phyloP scores from a whole-genome alignment of 2,329 filamentous ascomycete genomes.

The Teratosphaeria gauchensis region DNA sequence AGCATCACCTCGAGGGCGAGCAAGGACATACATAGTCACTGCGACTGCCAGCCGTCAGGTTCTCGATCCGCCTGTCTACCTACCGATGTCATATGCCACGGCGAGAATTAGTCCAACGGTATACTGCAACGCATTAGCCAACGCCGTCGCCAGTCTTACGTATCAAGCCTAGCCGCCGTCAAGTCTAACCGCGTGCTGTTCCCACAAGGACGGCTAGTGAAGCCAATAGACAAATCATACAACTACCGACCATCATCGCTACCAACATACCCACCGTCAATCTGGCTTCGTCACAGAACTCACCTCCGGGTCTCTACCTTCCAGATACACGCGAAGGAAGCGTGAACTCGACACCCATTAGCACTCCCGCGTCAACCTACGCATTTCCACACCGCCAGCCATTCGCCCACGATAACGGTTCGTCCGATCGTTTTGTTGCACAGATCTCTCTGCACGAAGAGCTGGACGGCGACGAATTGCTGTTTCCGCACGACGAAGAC shows the following conservation, averaged over 20 bases:
- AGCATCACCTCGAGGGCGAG: background rate
- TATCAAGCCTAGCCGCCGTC: background rate
- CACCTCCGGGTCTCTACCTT: conserved; percentile 13
- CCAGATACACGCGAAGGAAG: conserved; percentile 14
- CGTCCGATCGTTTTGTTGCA: conserved; percentile 5
- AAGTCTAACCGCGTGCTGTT: background rate
- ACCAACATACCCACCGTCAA: conserved; percentile 1
- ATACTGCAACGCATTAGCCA: background rate
- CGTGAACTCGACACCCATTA: conserved; percentile 19
- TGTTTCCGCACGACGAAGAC: conserved; percentile 21
- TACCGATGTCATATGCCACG: background rate
- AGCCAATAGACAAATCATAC: background rate
- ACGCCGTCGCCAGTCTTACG: background rate
- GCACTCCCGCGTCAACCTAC: conserved; percentile 13
- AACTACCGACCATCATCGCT: background rate
- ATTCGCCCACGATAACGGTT: conserved; percentile 8
- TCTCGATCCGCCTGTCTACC: background rate
- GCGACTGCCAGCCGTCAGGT: background rate
- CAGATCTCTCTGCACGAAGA: conserved; percentile 10
- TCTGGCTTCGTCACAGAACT: conserved; percentile 11
- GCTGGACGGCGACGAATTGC: conserved; percentile 21
- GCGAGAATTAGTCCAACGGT: background rate
- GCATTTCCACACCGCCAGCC: conserved; percentile 3
- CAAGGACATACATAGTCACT: background rate
- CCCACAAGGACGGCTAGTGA: background rate